These are phyloP conservation scores for Triticum turgidum DNA, from an alignment of 176 grass and related monocot genomes.

Conservation along the genomic window DNA sequence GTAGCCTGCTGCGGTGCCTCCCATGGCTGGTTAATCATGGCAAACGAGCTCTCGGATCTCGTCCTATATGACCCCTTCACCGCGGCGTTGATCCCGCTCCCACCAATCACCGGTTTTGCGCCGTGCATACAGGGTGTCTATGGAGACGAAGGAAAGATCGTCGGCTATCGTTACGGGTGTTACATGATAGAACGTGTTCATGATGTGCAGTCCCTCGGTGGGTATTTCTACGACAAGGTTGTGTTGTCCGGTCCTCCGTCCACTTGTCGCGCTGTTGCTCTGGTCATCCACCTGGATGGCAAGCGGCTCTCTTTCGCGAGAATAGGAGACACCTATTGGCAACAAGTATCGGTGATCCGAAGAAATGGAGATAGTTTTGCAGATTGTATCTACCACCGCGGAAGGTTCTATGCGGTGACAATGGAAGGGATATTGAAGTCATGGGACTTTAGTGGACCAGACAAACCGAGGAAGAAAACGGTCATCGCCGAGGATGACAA, in stretches of 20 bases:
- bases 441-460: neutral
- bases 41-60: neutral
- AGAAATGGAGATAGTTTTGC: neutral
- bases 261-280: too few relatives aligned
- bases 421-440: neutral
- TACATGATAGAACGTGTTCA: neutral
- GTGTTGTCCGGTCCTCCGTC: neutral
- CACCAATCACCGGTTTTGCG: neutral
- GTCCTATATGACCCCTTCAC: neutral
- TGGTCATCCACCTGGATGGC: neutral
- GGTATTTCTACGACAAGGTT: neutral
- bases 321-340: neutral
- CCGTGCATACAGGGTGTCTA: neutral
- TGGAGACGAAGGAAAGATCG: neutral
- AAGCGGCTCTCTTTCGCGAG: neutral
- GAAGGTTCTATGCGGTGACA: neutral
- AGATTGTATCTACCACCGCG: neutral
- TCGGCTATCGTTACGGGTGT: neutral
- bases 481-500: neutral
- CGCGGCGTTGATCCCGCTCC: neutral
- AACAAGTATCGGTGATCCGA: neutral
- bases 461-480: neutral
- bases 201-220: neutral
- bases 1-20: neutral
- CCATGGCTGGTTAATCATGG: neutral